Evolutionary conservation across 163 green algal species (phyloP).

Genomic region (Coccomyxa subellipsoidea): DNA sequence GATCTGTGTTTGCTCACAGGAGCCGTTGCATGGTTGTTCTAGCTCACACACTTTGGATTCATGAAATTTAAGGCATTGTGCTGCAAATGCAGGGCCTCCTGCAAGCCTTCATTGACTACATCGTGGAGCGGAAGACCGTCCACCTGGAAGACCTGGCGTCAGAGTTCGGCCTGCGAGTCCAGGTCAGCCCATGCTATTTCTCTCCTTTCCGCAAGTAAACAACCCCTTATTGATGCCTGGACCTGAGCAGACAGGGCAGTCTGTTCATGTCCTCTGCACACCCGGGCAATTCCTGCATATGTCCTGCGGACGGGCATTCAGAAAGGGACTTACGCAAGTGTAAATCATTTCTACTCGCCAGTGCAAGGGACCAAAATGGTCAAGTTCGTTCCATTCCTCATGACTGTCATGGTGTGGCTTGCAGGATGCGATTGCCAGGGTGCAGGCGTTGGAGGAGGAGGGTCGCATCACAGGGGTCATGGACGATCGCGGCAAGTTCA

Average conservation of each 20-base stretch:
- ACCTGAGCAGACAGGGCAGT: too few species aligned
- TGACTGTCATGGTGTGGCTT: neutral
- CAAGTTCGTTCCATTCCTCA: neutral
- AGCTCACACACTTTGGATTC: neutral
- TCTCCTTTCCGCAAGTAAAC: too few species aligned
- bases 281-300: too few species aligned
- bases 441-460: slow-evolving; percentile 74
- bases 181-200: slow-evolving; percentile 23
- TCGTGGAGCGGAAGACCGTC: slow-evolving; percentile 80
- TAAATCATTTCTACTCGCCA: neutral
- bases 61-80: neutral
- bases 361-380: neutral
- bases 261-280: too few species aligned
- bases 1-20: too few species aligned
- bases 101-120: slow-evolving; percentile 63
- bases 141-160: slow-evolving; percentile 83
- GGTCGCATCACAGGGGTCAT: slow-evolving; percentile 87
- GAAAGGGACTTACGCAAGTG: neutral
- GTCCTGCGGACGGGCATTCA: too few species aligned
- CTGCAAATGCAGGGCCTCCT: slow-evolving; percentile 49
- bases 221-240: too few species aligned
- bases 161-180: slow-evolving; percentile 83
- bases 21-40: neutral
- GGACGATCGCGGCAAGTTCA: slow-evolving; percentile 97
- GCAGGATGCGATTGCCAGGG: slow-evolving; percentile 75